Base-by-base conservation (phyloP, 1,284 basidiomycete genomes). In the Trametes versicolor region DNA sequence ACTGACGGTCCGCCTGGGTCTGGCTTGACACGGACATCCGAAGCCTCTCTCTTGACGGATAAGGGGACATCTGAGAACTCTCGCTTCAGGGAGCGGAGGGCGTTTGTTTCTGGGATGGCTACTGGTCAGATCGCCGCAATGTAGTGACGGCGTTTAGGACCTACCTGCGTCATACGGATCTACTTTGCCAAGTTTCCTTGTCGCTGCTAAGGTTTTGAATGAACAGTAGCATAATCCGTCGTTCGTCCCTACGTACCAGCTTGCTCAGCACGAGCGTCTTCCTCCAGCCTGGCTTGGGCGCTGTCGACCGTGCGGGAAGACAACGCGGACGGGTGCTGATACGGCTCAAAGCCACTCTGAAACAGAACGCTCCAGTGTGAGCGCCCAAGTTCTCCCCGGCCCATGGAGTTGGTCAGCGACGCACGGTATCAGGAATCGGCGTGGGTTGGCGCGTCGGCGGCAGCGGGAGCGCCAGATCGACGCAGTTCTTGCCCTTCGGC, bases 91-190 rank as follows among this genome's bases (percentile, higher is more conserved):
- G 59, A 52, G 10, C 55, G 53, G 3, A 53, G 57, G 21, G 49
- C 49, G 8, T 57, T 29, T 25, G 57, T 23, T 23, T 60, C 60
- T 53, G 56, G 4, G 29, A 37, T 9, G 4, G 1, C 12, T 56
- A 3, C 13, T 32, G 7, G 27, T 29, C 7, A 23, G 25, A 25
- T 8, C 17, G 13, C 17, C 25, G 15, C 2, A n/a, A 6, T 4
- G 27, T 29, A 5, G 15, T 21, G 17, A 6, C 9, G 12, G 48
- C 1, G 4, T 58, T 23, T 50, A 19, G 0, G 12, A 39, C 62
- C 6, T 2, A 74, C 74, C 73, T 68, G 73, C 64, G 29, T 73
- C 71, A 55, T 73, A 74, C 19, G 74, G 73, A 64, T 75, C 74
- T 34, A 53, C 47, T 55, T 75, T 74, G 52, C 58, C 61, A n/a